These are phyloP conservation scores for Apophysomyces variabilis DNA, from an alignment of 371 early-diverging fungal species.

Conservation along the genomic window DNA sequence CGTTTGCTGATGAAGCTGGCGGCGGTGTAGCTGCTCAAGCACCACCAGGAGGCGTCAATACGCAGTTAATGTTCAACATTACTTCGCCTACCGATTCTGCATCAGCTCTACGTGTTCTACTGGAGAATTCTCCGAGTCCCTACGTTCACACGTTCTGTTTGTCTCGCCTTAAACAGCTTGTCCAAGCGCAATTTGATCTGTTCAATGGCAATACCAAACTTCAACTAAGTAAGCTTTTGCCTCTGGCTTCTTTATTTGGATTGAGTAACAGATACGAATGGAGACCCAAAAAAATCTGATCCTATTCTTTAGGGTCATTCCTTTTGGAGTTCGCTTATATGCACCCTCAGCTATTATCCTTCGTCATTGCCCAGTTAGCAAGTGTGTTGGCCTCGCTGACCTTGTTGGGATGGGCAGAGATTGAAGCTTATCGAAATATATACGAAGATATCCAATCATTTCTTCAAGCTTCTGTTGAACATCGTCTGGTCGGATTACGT, in stretches of 20 bases:
- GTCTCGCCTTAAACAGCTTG: constrained; percentile 66
- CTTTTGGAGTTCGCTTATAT: constrained; percentile 66
- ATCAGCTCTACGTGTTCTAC: constrained; percentile 62
- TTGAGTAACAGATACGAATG: background rate
- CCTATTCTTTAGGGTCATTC: constrained; percentile 51
- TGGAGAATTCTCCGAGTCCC: constrained; percentile 68
- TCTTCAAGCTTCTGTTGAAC: constrained; percentile 59
- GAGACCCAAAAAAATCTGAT: background rate
- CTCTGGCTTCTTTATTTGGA: background rate
- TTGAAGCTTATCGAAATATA: constrained; percentile 66
- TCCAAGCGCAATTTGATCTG: constrained; percentile 69
- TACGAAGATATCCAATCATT: constrained; percentile 68
- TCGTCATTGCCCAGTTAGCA: constrained; percentile 66
- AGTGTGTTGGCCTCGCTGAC: constrained; percentile 75
- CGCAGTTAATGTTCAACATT: constrained; percentile 42
- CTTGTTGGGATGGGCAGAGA: constrained; percentile 80
- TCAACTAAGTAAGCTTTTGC: constrained; percentile 59
- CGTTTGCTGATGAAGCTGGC: constrained; percentile 60
- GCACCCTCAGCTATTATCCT: constrained; percentile 61
- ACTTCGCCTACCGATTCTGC: constrained; percentile 71
- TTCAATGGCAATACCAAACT: constrained; percentile 64
- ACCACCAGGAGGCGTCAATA: constrained; percentile 28
- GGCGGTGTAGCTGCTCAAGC: constrained; percentile 32
- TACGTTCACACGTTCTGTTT: constrained; percentile 74
- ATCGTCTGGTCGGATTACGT: constrained; percentile 65